Evolutionary conservation across 2,329 filamentous ascomycete species (phyloP), one percentile per base, ranked within the genome.

Genomic region (Hypoxylon sp.): DNA sequence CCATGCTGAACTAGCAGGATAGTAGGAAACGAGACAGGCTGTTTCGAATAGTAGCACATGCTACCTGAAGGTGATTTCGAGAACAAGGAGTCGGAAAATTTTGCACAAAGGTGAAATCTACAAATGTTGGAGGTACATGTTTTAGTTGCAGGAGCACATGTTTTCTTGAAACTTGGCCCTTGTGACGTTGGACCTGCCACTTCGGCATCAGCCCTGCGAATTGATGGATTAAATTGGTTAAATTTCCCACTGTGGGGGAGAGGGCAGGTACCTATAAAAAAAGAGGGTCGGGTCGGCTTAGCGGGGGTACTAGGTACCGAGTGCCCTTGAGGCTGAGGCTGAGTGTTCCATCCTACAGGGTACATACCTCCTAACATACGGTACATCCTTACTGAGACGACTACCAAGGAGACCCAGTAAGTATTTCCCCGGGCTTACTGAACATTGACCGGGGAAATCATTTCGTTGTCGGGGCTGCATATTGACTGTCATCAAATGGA

Each of bases 1-100:
- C 85, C 86, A 88, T 88, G 74, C 73, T 80, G 71, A 64, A 68
- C 57, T 54, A 74, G 73, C 74, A 73, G 73, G 68, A 74, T 51
- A 73, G 75, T 57, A 68, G 62, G 64, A 72, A 70, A 68, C 58
- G 57, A 68, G 26, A 63, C 61, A 53, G 42, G 46, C 29, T 52
- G 56, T 24, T 70, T 70, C 58, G 59, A 69, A 47, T 56, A 67
- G 60, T 69, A 68, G 68, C 74, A 70, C 75, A 77, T 77, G 74
- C 73, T 76, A 70, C 62, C 51, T 57, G 68, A n/a, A 55, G 14
- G 19, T 26, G 19, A 31, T 55, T 56, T 56, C 2, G 11, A 39
- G 19, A 17, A 54, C n/a, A 57, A 52, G 47, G 8, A 58, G 47
- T 58, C 33, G 47, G 33, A 33, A 57, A 59, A 29, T 5, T 26